phyloP scores from a whole-genome alignment of 2,329 filamentous ascomycete species.

The Teratosphaeria zuluensis region DNA sequence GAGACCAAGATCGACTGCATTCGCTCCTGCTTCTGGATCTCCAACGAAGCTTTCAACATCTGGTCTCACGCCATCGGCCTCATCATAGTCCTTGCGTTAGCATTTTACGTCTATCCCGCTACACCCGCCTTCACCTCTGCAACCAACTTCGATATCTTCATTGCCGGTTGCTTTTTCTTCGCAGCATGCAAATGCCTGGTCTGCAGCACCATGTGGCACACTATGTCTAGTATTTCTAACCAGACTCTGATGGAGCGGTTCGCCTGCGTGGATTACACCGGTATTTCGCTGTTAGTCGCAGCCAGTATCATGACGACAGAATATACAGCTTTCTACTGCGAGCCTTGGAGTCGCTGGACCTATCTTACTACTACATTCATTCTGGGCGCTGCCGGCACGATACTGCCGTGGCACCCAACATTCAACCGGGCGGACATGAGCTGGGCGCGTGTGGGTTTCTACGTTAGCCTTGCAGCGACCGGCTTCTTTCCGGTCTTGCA shows the following conservation, averaged over 20 bases:
- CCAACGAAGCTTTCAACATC: slow-evolving; percentile 94
- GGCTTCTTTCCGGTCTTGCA: slow-evolving; percentile 85
- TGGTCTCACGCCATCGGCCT: slow-evolving; percentile 91
- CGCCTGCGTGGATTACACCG: slow-evolving; percentile 96
- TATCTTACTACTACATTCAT: slow-evolving; percentile 77
- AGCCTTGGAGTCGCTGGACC: slow-evolving; percentile 72
- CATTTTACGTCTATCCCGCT: slow-evolving; percentile 91
- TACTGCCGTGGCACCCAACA: slow-evolving; percentile 88
- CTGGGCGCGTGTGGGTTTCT: slow-evolving; percentile 87
- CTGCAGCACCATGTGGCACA: slow-evolving; percentile 96
- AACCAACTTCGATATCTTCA: slow-evolving; percentile 78
- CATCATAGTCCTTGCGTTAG: slow-evolving; percentile 75
- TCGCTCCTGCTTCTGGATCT: slow-evolving; percentile 67
- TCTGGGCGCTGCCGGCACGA: slow-evolving; percentile 76
- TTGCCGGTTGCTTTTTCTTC: slow-evolving; percentile 91
- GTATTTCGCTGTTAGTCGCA: slow-evolving; percentile 88
- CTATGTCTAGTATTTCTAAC: slow-evolving; percentile 93
- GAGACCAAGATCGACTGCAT: slow-evolving; percentile 86
- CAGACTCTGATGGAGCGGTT: slow-evolving; percentile 86
- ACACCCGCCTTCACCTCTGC: slow-evolving; percentile 78
- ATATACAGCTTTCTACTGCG: slow-evolving; percentile 98
- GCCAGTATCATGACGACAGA: slow-evolving; percentile 97
- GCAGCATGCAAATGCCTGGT: slow-evolving; percentile 89
- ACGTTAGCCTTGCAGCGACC: slow-evolving; percentile 74
- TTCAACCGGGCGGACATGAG: slow-evolving; percentile 92